Conservation (phyloP, 768 basidiomycete species). For the Rhizopogon rudus region DNA sequence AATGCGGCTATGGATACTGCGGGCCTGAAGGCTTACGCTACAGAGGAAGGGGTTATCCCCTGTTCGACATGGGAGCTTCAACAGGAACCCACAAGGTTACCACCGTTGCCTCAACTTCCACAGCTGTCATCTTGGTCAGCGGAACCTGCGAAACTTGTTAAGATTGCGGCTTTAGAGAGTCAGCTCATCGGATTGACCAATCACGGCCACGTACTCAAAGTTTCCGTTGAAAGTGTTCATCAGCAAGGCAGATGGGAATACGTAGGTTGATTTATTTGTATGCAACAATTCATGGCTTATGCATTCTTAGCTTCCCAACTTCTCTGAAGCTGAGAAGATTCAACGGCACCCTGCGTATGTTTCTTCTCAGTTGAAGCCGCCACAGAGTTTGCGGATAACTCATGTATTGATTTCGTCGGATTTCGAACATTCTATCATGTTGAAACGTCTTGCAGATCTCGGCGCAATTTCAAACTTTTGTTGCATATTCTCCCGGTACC, state of each 20-base stretch:
- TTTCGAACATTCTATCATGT: background rate
- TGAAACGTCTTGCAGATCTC: conserved; percentile 53
- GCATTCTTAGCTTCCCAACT: conserved; percentile 57
- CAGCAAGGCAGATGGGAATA: conserved; percentile 59
- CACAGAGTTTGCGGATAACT: conserved; percentile 57
- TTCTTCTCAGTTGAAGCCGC: conserved; percentile 31
- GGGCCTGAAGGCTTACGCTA: conserved; percentile 24
- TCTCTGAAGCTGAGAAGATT: conserved; percentile 58
- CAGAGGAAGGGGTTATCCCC: conserved; percentile 41
- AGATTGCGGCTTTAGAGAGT: conserved; percentile 76
- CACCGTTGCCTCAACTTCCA: conserved; percentile 58
- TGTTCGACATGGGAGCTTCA: conserved; percentile 59
- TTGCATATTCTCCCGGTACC: conserved; percentile 71
- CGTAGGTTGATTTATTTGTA: conserved; percentile 37
- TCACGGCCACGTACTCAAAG: conserved; percentile 71
- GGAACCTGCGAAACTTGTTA: conserved; percentile 48
- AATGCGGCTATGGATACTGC: conserved; percentile 43
- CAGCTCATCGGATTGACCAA: conserved; percentile 78
- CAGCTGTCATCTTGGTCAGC: conserved; percentile 29
- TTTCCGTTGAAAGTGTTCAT: conserved; percentile 41
- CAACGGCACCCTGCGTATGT: conserved; percentile 40
- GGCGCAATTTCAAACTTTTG: conserved; percentile 78
- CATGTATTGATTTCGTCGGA: conserved; percentile 50
- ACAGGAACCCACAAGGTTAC: conserved; percentile 52
- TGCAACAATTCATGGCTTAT: background rate